A percentile compares a stretch with the other conserved stretches of the same genome.
These are phyloP conservation scores for Breviolum minutum DNA, from an alignment of 73 alveolate species.

Conservation along the genomic window DNA sequence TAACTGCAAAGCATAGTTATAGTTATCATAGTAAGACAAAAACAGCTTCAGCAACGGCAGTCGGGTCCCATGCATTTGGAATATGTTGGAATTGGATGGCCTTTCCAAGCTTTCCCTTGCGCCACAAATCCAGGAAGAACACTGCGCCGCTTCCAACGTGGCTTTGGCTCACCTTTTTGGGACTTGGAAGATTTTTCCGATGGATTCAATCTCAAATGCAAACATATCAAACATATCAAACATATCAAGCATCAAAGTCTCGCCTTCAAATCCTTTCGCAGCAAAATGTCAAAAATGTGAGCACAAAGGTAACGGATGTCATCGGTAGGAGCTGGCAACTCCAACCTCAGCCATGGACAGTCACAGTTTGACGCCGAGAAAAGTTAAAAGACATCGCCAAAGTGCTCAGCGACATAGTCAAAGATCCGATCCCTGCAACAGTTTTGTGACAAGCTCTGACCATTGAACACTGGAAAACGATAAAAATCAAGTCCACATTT, in stretches of 20 bases:
- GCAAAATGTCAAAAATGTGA: slow-evolving; percentile 50
- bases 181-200: neutral
- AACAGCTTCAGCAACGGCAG: neutral
- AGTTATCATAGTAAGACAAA: neutral
- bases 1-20: no score
- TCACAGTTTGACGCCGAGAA: neutral
- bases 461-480: no score
- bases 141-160: slow-evolving; percentile 15
- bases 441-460: no score
- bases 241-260: neutral
- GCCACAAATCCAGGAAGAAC: slow-evolving; percentile 33
- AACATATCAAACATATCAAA: no score
- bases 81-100: neutral
- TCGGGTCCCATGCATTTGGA: neutral
- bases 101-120: slow-evolving; percentile 11
- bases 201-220: neutral
- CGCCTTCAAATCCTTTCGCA: slow-evolving; percentile 8
- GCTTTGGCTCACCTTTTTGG: neutral
- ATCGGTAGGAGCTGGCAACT: slow-evolving; percentile 67
- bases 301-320: slow-evolving; percentile 49
- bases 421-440: slow-evolving; percentile 38
- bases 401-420: slow-evolving; percentile 42
- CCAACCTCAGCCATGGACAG: neutral
- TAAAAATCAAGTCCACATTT: no score
- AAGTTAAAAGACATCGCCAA: no score